These are phyloP conservation scores for Annulohypoxylon moriforme DNA, from an alignment of 495 filamentous ascomycete genomes.

Conservation along the genomic window DNA sequence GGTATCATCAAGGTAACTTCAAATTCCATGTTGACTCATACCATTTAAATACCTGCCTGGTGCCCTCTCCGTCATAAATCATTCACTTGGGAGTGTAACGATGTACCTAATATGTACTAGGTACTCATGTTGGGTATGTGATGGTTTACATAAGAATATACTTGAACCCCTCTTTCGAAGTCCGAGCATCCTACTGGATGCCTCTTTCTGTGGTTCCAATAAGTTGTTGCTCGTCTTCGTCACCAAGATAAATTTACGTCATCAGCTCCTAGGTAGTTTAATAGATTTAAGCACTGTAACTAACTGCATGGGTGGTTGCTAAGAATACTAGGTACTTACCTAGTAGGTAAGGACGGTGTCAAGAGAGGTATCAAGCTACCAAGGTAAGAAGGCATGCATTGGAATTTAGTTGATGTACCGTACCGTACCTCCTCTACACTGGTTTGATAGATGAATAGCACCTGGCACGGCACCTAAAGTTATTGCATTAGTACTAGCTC, in stretches of 20 bases:
- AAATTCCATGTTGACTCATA: slow-evolving; percentile 6
- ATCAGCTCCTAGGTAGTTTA: neutral
- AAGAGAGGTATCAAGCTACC: neutral
- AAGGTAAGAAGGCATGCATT: slow-evolving; percentile 7
- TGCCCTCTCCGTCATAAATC: neutral
- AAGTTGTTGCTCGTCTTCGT: slow-evolving; percentile 1
- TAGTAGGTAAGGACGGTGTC: slow-evolving; percentile 9
- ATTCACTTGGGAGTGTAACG: neutral
- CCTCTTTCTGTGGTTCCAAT: slow-evolving; percentile 15
- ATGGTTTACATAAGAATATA: slow-evolving; percentile 14
- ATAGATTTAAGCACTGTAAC: neutral
- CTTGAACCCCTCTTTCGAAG: slow-evolving; percentile 38
- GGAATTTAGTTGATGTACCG: neutral
- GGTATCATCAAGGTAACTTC: slow-evolving; percentile 10
- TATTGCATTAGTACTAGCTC: slow-evolving; percentile 34
- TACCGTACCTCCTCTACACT: slow-evolving; percentile 14
- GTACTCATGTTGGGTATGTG: slow-evolving; percentile 30
- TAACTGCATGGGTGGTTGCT: neutral
- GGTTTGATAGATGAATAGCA: slow-evolving; percentile 3
- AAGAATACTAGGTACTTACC: too few relatives aligned
- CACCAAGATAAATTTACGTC: slow-evolving; percentile 18
- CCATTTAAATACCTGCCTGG: neutral
- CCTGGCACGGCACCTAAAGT: neutral
- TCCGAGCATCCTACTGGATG: slow-evolving; percentile 20
- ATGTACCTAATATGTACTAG: slow-evolving; percentile 34